phyloP scores from a whole-genome alignment of 2,329 filamentous ascomycete genomes.

The Cytospora piceicola region DNA sequence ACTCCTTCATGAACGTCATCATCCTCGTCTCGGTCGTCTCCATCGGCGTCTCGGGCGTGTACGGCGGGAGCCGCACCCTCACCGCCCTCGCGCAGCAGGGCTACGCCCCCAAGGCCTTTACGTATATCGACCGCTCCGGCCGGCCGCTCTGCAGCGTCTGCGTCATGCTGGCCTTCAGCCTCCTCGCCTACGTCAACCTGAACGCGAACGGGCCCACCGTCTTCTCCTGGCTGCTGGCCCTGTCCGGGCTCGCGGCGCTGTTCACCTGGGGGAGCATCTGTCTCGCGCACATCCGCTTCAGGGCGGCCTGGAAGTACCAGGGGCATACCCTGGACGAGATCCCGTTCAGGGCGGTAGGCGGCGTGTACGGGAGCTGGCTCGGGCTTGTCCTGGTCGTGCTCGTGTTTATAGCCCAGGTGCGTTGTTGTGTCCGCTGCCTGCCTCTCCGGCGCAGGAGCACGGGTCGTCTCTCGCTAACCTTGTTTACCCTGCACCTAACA shows the following conservation, averaged over 20 bases:
- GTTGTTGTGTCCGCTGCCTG: neutral
- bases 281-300: constrained; percentile 70
- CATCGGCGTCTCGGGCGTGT: constrained; percentile 62
- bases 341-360: constrained; percentile 64
- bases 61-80: constrained; percentile 62
- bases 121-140: constrained; percentile 60
- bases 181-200: constrained; percentile 55
- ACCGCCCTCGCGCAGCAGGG: constrained; percentile 63
- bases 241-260: constrained; percentile 67
- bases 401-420: constrained; percentile 57
- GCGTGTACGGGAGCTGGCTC: constrained; percentile 66
- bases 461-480: neutral
- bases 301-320: constrained; percentile 63
- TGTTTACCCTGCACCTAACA: neutral
- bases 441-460: constrained; percentile 33
- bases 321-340: constrained; percentile 70
- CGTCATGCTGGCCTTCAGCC: constrained; percentile 52
- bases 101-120: constrained; percentile 60
- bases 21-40: constrained; percentile 63
- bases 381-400: constrained; percentile 62
- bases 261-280: constrained; percentile 74
- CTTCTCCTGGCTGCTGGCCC: constrained; percentile 68
- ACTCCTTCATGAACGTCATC: constrained; percentile 62
- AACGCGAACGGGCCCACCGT: constrained; percentile 50
- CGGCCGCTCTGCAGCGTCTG: constrained; percentile 57